Evolutionary conservation across 2,329 filamentous ascomycete genomes (phyloP).

Genomic region (Fusarium sp.): DNA sequence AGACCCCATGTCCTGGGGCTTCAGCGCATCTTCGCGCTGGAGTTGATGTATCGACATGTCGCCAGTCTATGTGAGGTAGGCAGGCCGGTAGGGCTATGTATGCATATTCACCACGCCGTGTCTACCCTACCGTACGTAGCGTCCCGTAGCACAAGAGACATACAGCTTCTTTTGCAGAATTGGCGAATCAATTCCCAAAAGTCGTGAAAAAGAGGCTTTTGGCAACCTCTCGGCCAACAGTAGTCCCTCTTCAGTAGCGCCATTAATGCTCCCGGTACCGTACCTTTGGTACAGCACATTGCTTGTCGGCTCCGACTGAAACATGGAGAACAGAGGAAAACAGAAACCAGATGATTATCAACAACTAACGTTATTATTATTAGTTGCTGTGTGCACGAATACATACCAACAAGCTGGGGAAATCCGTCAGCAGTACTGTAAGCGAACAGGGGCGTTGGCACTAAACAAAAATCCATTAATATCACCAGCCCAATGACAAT

Average conservation of each 20-base stretch:
- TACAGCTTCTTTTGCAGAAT: neutral
- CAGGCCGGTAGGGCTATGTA: neutral
- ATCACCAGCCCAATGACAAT: neutral
- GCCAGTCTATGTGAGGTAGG: neutral
- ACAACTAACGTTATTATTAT: neutral
- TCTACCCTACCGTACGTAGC: neutral
- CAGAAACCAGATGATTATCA: neutral
- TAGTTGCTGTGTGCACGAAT: neutral
- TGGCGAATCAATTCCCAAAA: neutral
- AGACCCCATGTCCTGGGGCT: slow-evolving; percentile 1
- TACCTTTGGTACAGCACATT: slow-evolving; percentile 18
- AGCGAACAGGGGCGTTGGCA: neutral
- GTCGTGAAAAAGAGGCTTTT: neutral
- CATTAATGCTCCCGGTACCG: slow-evolving; percentile 13
- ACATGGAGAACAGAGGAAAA: slow-evolving; percentile 11
- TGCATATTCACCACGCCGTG: neutral
- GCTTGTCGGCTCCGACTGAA: slow-evolving; percentile 24
- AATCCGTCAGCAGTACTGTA: neutral
- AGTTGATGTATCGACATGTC: neutral
- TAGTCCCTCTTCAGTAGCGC: slow-evolving; percentile 5
- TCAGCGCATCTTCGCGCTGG: slow-evolving; percentile 25
- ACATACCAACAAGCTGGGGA: neutral
- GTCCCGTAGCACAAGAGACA: slow-evolving; percentile 1
- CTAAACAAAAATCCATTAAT: slow-evolving; percentile 7
- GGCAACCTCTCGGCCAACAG: neutral